These are phyloP conservation scores for Penicillium sclerotiorum DNA, from an alignment of 2,329 filamentous ascomycete species.

Conservation along the genomic window DNA sequence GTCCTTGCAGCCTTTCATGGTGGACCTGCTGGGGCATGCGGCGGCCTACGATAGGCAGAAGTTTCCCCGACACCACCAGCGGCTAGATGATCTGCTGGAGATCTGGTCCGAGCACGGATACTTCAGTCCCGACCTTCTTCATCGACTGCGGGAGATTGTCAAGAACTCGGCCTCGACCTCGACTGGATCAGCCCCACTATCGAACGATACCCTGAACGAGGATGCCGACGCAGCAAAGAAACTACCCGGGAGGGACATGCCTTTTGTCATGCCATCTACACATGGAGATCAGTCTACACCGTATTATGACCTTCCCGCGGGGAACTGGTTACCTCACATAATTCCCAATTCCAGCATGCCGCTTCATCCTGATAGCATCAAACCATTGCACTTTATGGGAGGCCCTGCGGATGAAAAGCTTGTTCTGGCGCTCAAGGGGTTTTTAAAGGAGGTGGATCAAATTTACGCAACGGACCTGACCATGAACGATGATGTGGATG, in stretches of 20 bases:
- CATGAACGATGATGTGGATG: slow-evolving; percentile 67
- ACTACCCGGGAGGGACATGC: slow-evolving; percentile 49
- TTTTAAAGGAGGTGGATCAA: slow-evolving; percentile 69
- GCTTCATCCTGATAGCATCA: slow-evolving; percentile 71
- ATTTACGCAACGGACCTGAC: slow-evolving; percentile 62
- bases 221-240: slow-evolving; percentile 49
- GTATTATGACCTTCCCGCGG: slow-evolving; percentile 82
- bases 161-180: slow-evolving; percentile 46
- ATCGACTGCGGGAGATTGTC: slow-evolving; percentile 63
- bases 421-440: slow-evolving; percentile 66
- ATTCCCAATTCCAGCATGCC: slow-evolving; percentile 73
- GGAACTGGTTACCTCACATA: slow-evolving; percentile 77
- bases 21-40: slow-evolving; percentile 62
- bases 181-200: slow-evolving; percentile 33
- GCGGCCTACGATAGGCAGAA: slow-evolving; percentile 58
- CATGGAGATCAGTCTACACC: slow-evolving; percentile 74
- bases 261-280: slow-evolving; percentile 71
- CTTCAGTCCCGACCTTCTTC: slow-evolving; percentile 57
- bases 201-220: slow-evolving; percentile 29
- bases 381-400: slow-evolving; percentile 69
- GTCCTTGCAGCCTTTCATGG: slow-evolving; percentile 61
- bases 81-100: slow-evolving; percentile 65
- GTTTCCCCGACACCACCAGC: slow-evolving; percentile 66
- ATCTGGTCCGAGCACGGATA: slow-evolving; percentile 72
- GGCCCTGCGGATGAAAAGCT: slow-evolving; percentile 70